These are phyloP conservation scores for Fraxinus angustifolia DNA, from an alignment of 305 asterid genomes.

Conservation along the genomic window DNA sequence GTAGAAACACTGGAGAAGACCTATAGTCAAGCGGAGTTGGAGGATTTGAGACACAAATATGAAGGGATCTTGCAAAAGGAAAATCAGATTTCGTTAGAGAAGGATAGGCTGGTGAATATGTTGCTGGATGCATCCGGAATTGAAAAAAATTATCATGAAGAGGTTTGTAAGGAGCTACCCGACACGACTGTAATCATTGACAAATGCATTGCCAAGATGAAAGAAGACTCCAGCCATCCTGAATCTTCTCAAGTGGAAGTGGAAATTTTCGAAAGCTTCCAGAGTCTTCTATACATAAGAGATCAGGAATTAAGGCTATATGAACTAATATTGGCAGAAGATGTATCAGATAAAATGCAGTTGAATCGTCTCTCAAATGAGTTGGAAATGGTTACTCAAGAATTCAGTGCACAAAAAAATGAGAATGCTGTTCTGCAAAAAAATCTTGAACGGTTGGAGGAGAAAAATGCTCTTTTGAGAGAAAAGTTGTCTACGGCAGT, in stretches of 20 bases:
- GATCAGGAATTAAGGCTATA: conserved; percentile 60
- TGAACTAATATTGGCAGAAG: conserved; percentile 62
- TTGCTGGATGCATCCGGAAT: conserved; percentile 74
- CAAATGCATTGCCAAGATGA: conserved; percentile 60
- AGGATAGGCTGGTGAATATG: conserved; percentile 45
- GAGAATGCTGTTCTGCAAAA: conserved; percentile 58
- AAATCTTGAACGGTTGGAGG: conserved; percentile 72
- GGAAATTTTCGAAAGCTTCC: conserved; percentile 52
- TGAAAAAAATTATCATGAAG: conserved; percentile 34
- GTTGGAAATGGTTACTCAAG: conserved; percentile 44
- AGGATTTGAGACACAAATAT: conserved; percentile 38
- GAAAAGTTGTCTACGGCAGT: conserved; percentile 94
- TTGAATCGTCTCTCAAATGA: conserved; percentile 47
- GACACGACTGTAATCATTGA: conserved; percentile 44
- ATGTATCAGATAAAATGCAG: conserved; percentile 41
- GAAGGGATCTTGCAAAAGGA: conserved; percentile 45
- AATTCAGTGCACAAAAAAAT: conserved; percentile 47
- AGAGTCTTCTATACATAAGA: conserved; percentile 59
- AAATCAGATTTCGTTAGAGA: conserved; percentile 38
- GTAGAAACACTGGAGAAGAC: conserved; percentile 50
- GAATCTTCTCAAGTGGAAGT: conserved; percentile 41
- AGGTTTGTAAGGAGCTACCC: conserved; percentile 35
- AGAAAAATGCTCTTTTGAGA: conserved; percentile 65
- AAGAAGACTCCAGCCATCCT: conserved; percentile 41
- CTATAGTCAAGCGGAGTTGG: conserved; percentile 44